Evolutionary conservation across 164 flowering plant species (phyloP).

Genomic region (Warburgia ugandensis): DNA sequence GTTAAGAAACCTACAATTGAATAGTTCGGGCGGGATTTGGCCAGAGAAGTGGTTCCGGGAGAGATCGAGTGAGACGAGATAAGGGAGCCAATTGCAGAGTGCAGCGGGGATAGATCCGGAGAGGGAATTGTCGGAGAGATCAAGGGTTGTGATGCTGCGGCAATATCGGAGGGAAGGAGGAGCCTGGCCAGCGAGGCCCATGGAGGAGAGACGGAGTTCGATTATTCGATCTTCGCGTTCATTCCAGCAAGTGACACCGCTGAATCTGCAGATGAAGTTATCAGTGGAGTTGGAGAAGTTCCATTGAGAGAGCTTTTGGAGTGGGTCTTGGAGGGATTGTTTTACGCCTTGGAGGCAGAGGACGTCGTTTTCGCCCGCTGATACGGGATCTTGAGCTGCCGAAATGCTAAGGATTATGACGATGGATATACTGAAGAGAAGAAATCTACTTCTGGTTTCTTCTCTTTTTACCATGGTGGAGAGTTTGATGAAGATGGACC

Average conservation of each 20-base stretch:
- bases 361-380: slow-evolving; percentile 29
- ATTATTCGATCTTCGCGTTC: slow-evolving; percentile 23
- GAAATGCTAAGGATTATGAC: no score
- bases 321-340: slow-evolving; percentile 12
- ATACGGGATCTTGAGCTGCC: no score
- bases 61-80: slow-evolving; percentile 23
- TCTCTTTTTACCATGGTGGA: no score
- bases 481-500: no score
- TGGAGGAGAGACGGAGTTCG: slow-evolving; percentile 12
- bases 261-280: slow-evolving; percentile 24
- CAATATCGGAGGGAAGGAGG: slow-evolving; percentile 23
- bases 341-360: slow-evolving; percentile 21
- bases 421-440: no score
- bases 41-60: slow-evolving; percentile 20
- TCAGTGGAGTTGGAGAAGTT: slow-evolving; percentile 17
- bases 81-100: slow-evolving; percentile 27
- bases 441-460: no score
- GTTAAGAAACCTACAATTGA: slow-evolving; percentile 23
- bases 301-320: slow-evolving; percentile 17
- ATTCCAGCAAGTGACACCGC: slow-evolving; percentile 31
- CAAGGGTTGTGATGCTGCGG: slow-evolving; percentile 16
- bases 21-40: slow-evolving; percentile 20
- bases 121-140: slow-evolving; percentile 21
- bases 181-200: slow-evolving; percentile 12
- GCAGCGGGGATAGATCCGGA: slow-evolving; percentile 21